Evolutionary conservation across 139 green algal species (phyloP).

Genomic region (Chlamydomonas incerta): DNA sequence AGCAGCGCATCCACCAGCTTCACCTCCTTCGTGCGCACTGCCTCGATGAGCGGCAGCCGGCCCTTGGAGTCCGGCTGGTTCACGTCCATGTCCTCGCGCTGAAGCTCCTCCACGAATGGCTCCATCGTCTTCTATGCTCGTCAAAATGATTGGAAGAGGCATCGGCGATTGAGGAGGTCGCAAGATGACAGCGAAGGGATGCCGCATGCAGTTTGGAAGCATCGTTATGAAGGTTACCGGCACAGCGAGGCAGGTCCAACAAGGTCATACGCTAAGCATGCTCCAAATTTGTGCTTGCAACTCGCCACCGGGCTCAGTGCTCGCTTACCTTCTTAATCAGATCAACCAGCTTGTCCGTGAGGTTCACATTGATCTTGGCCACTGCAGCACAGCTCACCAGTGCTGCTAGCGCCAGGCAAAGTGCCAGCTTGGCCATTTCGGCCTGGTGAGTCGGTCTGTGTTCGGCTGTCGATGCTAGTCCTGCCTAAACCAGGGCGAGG

Average conservation of each 20-base stretch:
- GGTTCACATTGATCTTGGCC: slow-evolving; percentile 14
- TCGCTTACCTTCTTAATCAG: slow-evolving; percentile 28
- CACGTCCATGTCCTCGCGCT: slow-evolving; percentile 37
- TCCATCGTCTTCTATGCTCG: slow-evolving; percentile 33
- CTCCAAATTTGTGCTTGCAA: too few relatives aligned
- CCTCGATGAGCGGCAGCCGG: slow-evolving; percentile 46
- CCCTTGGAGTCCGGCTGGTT: slow-evolving; percentile 57
- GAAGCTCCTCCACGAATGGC: slow-evolving; percentile 45
- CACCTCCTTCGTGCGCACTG: slow-evolving; percentile 47
- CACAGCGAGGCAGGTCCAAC: neutral
- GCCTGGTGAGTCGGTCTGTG: too few relatives aligned
- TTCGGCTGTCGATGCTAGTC: too few relatives aligned
- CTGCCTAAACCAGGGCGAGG: too few relatives aligned
- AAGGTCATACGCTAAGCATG: too few relatives aligned
- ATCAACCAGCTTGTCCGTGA: slow-evolving; percentile 45
- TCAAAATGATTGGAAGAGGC: too few relatives aligned
- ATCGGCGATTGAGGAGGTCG: too few relatives aligned
- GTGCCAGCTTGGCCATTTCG: neutral
- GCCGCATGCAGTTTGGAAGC: too few relatives aligned
- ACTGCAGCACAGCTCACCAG: neutral
- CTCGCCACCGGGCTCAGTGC: too few relatives aligned
- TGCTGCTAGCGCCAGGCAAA: neutral
- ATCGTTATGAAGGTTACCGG: neutral
- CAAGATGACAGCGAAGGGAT: too few relatives aligned
- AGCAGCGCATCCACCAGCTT: slow-evolving; percentile 61